Percentiles rank a stretch among this genome's conserved stretches.
phyloP scores from a whole-genome alignment of 495 filamentous ascomycete genomes.

The Trichoderma erinaceum region DNA sequence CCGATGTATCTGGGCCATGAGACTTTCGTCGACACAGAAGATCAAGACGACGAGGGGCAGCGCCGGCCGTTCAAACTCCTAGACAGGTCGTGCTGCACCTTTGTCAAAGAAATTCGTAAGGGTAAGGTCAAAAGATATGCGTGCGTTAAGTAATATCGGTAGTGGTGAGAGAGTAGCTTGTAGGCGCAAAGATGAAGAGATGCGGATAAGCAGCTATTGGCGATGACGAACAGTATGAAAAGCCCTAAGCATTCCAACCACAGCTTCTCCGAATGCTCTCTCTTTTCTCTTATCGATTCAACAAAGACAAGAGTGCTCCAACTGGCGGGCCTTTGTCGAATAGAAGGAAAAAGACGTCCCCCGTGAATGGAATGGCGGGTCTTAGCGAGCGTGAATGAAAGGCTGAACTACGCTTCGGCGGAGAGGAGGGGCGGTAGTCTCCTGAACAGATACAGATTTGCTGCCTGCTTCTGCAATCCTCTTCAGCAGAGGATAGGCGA shows the following conservation, averaged over 20 bases:
- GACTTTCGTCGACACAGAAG: neutral
- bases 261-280: neutral
- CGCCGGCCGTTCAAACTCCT: neutral
- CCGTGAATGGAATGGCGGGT: constrained; percentile 6
- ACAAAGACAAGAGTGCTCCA: neutral
- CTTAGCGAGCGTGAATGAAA: constrained; percentile 5
- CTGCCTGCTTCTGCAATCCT: neutral
- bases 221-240: neutral
- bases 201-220: neutral
- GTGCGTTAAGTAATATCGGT: neutral
- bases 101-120: neutral
- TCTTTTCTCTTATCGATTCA: neutral
- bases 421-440: neutral
- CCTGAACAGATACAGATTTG: neutral
- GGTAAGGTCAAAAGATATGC: neutral
- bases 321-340: neutral
- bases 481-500: neutral
- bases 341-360: neutral
- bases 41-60: neutral
- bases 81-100: constrained; percentile 3
- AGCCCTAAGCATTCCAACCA: neutral
- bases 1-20: constrained; percentile 8
- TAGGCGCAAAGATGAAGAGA: neutral
- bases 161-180: neutral
- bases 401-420: neutral